These are phyloP conservation scores for Ophiostoma montium DNA, from an alignment of 2,329 filamentous ascomycete species.

Conservation along the genomic window DNA sequence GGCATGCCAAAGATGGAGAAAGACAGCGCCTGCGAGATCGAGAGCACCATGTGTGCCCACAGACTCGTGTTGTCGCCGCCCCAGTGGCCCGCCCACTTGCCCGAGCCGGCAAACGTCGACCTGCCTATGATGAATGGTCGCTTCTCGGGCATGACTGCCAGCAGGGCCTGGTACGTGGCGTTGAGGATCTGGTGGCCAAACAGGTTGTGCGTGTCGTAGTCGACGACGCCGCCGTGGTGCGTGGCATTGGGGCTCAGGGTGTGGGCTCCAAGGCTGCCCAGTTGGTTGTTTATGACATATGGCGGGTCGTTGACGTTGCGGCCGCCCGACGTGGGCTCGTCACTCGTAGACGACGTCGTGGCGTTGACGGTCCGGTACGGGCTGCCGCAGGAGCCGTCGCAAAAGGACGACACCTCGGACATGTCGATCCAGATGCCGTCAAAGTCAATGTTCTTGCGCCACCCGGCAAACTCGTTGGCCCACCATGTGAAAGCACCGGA, in stretches of 20 bases:
- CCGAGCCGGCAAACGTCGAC: conserved; percentile 65
- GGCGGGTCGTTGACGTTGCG: conserved; percentile 61
- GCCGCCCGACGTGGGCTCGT: conserved; percentile 45
- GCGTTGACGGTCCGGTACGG: conserved; percentile 52
- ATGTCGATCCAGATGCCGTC: conserved; percentile 45
- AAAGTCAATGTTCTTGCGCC: conserved; percentile 26
- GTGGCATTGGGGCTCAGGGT: conserved; percentile 66
- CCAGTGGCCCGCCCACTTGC: conserved; percentile 54
- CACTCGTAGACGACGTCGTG: conserved; percentile 47
- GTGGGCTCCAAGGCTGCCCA: conserved; percentile 58
- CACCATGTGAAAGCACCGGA: conserved; percentile 48
- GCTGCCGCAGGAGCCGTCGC: conserved; percentile 55
- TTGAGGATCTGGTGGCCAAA: conserved; percentile 63
- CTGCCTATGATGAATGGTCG: conserved; percentile 73
- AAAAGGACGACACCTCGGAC: conserved; percentile 36
- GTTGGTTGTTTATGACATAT: conserved; percentile 61
- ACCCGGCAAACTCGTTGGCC: conserved; percentile 36
- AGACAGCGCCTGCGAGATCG: conserved; percentile 43
- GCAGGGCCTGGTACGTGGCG: conserved; percentile 60
- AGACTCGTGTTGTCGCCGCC: conserved; percentile 41
- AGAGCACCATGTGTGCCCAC: conserved; percentile 45
- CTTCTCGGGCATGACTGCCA: conserved; percentile 47
- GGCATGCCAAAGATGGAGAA: conserved; percentile 56
- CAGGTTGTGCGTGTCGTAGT: conserved; percentile 75
- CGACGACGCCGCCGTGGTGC: conserved; percentile 54